These are phyloP conservation scores for Chlorella vulgaris DNA, from an alignment of 139 green algal species.

Conservation along the genomic window DNA sequence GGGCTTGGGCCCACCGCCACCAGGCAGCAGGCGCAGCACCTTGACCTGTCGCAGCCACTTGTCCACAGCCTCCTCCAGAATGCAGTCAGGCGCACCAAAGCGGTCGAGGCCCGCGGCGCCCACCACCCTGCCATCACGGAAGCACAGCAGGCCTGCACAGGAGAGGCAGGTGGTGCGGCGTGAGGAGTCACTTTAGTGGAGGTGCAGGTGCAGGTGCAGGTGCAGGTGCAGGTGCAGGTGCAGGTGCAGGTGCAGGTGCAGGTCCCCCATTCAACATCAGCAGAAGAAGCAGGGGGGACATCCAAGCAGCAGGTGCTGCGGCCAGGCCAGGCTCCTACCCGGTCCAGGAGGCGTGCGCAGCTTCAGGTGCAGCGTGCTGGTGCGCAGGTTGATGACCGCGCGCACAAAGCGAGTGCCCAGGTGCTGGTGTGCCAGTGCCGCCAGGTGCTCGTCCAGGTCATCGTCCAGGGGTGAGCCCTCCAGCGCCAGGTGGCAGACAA, in stretches of 20 bases:
- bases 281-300: too few relatives aligned
- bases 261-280: too few relatives aligned
- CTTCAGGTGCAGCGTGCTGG: slow-evolving; percentile 31
- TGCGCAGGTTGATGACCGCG: neutral
- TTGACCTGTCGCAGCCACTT: slow-evolving; percentile 20
- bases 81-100: slow-evolving; percentile 24
- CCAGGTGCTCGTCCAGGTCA: slow-evolving; percentile 21
- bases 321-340: neutral
- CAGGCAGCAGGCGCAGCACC: neutral
- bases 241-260: neutral
- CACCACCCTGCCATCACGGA: slow-evolving; percentile 5
- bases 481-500: slow-evolving; percentile 21
- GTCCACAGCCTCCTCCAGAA: slow-evolving; percentile 27
- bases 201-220: neutral
- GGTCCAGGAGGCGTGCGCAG: slow-evolving; percentile 19
- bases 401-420: slow-evolving; percentile 36
- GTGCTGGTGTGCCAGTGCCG: slow-evolving; percentile 18
- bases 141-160: slow-evolving; percentile 30
- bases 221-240: neutral
- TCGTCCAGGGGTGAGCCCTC: slow-evolving; percentile 4
- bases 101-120: slow-evolving; percentile 2
- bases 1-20: too few relatives aligned
- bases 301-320: too few relatives aligned
- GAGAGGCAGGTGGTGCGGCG: neutral
- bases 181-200: neutral